Conservation (phyloP, 148 eudicot species). For the Rhododendron ferrugineum region DNA sequence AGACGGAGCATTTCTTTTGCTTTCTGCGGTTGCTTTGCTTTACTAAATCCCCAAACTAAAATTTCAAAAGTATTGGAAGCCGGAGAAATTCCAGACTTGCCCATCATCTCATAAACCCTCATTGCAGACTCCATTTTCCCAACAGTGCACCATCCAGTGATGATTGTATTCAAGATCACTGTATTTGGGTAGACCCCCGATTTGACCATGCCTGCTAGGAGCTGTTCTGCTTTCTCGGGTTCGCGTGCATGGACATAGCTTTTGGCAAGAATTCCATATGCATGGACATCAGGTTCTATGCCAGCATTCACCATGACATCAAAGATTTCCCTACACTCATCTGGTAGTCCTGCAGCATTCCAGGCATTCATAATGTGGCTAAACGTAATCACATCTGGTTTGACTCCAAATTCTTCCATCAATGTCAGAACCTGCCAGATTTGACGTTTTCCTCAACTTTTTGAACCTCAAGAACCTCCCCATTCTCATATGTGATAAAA, state of each 20-base stretch:
- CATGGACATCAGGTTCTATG: constrained; percentile 43
- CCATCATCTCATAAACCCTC: not conserved
- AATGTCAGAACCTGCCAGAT: not conserved
- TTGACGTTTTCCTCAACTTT: not conserved
- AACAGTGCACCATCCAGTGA: not conserved
- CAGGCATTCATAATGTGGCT: not conserved
- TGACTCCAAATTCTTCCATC: not conserved
- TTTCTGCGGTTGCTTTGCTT: not conserved
- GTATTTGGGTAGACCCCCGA: not conserved
- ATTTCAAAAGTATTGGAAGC: not conserved
- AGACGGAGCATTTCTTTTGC: not conserved
- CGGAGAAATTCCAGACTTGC: not conserved
- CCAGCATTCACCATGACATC: constrained; percentile 32
- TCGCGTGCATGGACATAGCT: constrained; percentile 56
- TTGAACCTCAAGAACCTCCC: not conserved
- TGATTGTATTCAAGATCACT: not conserved
- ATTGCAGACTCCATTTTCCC: not conserved
- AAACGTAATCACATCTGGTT: not conserved
- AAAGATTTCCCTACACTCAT: not conserved
- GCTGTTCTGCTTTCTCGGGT: constrained; percentile 70
- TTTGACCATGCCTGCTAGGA: constrained; percentile 26
- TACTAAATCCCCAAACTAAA: not conserved
- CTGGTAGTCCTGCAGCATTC: not conserved
- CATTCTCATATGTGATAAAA: not conserved
- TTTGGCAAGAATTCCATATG: constrained; percentile 67